Conservation (phyloP, 2,329 filamentous ascomycete genomes). For the Fusarium sp. region DNA sequence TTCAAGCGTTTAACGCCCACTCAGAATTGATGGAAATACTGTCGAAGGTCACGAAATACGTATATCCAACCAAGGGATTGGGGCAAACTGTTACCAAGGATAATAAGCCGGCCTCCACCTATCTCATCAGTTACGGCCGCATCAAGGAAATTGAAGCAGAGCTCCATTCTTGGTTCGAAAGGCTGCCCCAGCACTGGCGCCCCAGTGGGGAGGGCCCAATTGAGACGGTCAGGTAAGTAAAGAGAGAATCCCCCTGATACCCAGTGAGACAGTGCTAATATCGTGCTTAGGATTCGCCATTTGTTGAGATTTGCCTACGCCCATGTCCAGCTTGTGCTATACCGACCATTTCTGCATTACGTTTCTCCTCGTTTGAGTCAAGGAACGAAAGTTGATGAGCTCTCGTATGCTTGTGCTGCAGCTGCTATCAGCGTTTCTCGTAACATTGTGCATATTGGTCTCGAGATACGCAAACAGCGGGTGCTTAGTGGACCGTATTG, state of each 20-base stretch:
- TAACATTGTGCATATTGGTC: constrained; percentile 84
- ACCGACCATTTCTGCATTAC: constrained; percentile 87
- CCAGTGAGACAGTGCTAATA: constrained; percentile 17
- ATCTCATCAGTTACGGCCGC: constrained; percentile 72
- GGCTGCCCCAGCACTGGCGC: constrained; percentile 80
- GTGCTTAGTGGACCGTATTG: constrained; percentile 86
- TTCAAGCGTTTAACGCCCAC: constrained; percentile 76
- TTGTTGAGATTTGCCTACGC: constrained; percentile 83
- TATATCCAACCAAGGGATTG: constrained; percentile 73
- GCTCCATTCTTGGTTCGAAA: constrained; percentile 73
- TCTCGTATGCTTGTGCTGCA: constrained; percentile 80
- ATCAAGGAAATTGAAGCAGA: constrained; percentile 76
- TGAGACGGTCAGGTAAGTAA: constrained; percentile 79
- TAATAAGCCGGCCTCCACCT: constrained; percentile 63
- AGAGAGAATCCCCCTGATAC: background rate
- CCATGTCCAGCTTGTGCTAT: constrained; percentile 85
- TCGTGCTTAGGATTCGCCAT: constrained; percentile 71
- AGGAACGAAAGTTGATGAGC: constrained; percentile 74
- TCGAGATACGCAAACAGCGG: constrained; percentile 80
- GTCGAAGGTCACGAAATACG: constrained; percentile 72
- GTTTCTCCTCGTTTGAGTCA: constrained; percentile 74
- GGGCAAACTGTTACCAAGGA: constrained; percentile 62
- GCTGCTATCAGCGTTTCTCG: constrained; percentile 72
- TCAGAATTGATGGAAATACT: constrained; percentile 74
- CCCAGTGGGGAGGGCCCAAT: constrained; percentile 82